Evolutionary conservation across 1,139 yeast genomes (phyloP), one percentile per base, ranked within the genome.

Genomic region (Meyerozyma carpophila): DNA sequence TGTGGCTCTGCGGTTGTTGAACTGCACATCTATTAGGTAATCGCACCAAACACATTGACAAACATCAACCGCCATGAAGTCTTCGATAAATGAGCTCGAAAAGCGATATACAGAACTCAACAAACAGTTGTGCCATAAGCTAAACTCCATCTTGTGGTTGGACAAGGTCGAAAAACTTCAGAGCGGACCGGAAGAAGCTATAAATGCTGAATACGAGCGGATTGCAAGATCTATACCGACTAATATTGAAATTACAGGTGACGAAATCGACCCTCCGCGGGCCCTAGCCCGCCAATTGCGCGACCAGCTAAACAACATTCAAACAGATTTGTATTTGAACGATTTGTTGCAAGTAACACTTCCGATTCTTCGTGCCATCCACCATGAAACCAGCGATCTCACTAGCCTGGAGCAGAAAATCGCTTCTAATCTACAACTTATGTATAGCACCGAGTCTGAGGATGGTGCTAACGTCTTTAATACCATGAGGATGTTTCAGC

Each of bases 281-380:
- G 28, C 13, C 8, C 20, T 36, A 5, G 39, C 25, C 14, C 27
- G 5, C n/a, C 45, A 44, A 31, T 42, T 49, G 28, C 36, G 36
- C 5, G 32, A 37, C 20, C 48, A 44, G 25, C 43, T 44, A 40
- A 29, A 43, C 18, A 41, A 7, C 13, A 47, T 51, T 43, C 48
- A 49, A 25, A 36, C 46, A 5, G 36, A 25, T 3, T 41, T 42
- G 8, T 41, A 49, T 27, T 43, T 46, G n/a, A 32, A 36, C 11
- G 44, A 42, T 16, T 40, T 40, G 16, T 41, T 51, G 28, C 43
- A 48, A 7, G 18, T 28, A 36, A 49, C 52, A 32, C 46, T 47
- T 1, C 51, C 53, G 28, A 41, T 46, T 16, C 49, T 51, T 38
- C 46, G 54, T 11, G 42, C 50, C 20, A 41, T 50, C 4, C 44